Percentiles rank a stretch among this genome's conserved stretches.
Conservation (phyloP, 129 eudicot genomes). For the Kitagawia praeruptora region DNA sequence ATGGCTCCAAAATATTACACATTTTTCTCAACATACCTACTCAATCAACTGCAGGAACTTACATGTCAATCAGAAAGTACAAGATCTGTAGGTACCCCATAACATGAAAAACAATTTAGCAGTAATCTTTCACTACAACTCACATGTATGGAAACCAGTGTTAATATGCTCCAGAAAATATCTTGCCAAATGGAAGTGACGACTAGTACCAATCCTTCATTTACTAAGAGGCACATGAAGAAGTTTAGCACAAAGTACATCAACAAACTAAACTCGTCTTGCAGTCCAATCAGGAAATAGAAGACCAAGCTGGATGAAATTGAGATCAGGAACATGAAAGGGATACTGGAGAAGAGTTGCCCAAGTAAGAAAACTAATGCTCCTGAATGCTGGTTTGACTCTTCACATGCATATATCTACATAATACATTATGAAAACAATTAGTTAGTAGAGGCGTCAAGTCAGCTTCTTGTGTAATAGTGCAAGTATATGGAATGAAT, state of each 20-base stretch:
- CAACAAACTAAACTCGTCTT: constrained; percentile 65
- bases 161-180: constrained; percentile 59
- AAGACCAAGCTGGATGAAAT: constrained; percentile 83
- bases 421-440: not conserved
- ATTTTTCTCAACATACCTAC: not conserved
- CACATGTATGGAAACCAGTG: constrained; percentile 56
- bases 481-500: not conserved
- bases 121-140: constrained; percentile 19
- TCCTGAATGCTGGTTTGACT: constrained; percentile 69
- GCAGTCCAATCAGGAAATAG: constrained; percentile 75
- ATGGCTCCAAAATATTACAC: not conserved
- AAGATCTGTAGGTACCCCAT: not conserved
- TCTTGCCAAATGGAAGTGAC: constrained; percentile 60
- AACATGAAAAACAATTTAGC: not conserved
- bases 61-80: not conserved
- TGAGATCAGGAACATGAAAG: constrained; percentile 83
- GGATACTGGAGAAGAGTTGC: constrained; percentile 74
- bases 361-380: constrained; percentile 66
- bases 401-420: constrained; percentile 74
- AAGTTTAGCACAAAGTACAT: constrained; percentile 80
- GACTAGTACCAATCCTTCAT: constrained; percentile 68
- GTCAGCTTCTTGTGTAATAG: not conserved
- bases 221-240: constrained; percentile 77
- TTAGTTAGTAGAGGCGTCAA: not conserved
- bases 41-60: not conserved